Percentiles rank a stretch among this genome's conserved stretches.
Conservation (phyloP, 1,284 basidiomycete genomes). For the Cryptococcus sp. region DNA sequence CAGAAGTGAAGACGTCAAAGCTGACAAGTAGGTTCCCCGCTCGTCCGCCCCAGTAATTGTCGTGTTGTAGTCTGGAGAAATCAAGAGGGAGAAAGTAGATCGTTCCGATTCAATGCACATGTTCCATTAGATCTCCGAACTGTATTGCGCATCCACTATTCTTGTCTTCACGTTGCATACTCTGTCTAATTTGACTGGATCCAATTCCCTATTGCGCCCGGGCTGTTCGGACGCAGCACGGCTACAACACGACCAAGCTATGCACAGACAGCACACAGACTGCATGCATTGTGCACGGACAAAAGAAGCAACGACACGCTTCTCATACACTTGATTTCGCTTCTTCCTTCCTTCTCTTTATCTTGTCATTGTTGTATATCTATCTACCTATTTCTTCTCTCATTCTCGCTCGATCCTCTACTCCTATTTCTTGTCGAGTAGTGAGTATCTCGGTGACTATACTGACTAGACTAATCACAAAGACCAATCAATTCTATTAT, state of each 20-base stretch:
- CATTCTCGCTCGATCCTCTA: not conserved
- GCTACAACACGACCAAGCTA: too few species aligned
- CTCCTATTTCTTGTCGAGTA: not conserved
- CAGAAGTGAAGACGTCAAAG: not conserved
- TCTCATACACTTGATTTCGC: too few species aligned
- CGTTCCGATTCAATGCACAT: not conserved
- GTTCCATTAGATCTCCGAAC: not conserved
- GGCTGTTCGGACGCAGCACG: too few species aligned
- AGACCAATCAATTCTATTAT: not conserved
- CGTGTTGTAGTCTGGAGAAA: not conserved
- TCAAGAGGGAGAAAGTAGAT: not conserved
- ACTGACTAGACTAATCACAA: not conserved
- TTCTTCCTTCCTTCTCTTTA: not conserved
- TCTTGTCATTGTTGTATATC: not conserved
- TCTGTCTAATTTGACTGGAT: too few species aligned
- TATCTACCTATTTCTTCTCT: not conserved
- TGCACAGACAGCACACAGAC: too few species aligned
- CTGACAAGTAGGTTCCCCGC: conserved; percentile 22
- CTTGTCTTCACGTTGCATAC: too few species aligned
- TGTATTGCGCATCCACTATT: too few species aligned
- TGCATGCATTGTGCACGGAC: too few species aligned
- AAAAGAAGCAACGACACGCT: too few species aligned
- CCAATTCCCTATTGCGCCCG: too few species aligned
- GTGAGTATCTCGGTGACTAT: not conserved
- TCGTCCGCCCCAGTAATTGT: conserved; percentile 23